These are phyloP conservation scores for Pseudogymnoascus sp. DNA, from an alignment of 2,329 filamentous ascomycete genomes.

Conservation along the genomic window DNA sequence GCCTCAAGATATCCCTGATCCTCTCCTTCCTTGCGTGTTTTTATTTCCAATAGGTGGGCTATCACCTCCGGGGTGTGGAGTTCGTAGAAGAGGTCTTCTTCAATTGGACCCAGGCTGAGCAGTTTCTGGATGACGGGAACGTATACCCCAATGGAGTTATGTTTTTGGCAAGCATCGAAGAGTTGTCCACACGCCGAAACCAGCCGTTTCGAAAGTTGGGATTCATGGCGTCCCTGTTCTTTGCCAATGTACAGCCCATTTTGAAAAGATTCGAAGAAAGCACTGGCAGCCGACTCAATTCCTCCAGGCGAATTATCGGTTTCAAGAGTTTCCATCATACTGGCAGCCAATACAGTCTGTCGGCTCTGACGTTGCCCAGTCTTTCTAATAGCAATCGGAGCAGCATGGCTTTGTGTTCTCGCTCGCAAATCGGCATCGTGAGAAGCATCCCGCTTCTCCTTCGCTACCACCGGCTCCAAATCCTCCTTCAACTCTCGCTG, in stretches of 20 bases:
- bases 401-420: neutral
- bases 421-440: neutral
- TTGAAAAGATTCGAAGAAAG: neutral
- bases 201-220: neutral
- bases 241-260: neutral
- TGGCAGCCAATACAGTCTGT: neutral
- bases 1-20: neutral
- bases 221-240: neutral
- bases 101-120: neutral
- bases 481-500: neutral
- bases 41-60: neutral
- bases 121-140: slow-evolving; percentile 8
- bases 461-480: neutral
- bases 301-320: neutral
- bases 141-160: neutral
- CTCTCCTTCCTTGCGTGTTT: neutral
- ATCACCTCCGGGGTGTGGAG: slow-evolving; percentile 8
- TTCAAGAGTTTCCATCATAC: neutral
- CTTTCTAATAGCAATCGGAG: neutral
- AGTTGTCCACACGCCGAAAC: neutral
- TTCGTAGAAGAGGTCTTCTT: slow-evolving; percentile 2
- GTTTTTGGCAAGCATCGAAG: neutral
- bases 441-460: neutral
- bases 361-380: neutral
- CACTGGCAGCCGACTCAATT: neutral